A percentile compares a stretch with the other conserved stretches of the same genome.
These are phyloP conservation scores for Drechslera avenae DNA, from an alignment of 2,329 filamentous ascomycete genomes.

Conservation along the genomic window DNA sequence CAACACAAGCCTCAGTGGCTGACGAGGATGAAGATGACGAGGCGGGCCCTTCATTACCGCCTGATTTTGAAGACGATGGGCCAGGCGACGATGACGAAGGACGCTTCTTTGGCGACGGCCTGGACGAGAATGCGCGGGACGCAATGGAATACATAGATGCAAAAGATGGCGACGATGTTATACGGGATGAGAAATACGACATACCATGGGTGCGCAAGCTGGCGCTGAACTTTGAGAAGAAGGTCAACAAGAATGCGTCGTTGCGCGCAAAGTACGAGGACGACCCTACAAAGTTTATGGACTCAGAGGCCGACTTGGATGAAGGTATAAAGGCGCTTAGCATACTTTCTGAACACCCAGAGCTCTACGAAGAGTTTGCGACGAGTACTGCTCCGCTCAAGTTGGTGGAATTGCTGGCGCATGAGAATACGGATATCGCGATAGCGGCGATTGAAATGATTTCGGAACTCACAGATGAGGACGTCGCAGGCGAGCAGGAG, in stretches of 20 bases:
- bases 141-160: constrained; percentile 88
- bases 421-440: constrained; percentile 97
- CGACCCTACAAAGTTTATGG: constrained; percentile 81
- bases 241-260: constrained; percentile 88
- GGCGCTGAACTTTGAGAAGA: constrained; percentile 84
- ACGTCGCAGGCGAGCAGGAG: constrained; percentile 77
- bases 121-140: constrained; percentile 78
- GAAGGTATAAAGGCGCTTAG: constrained; percentile 84
- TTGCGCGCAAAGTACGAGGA: constrained; percentile 82
- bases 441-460: constrained; percentile 90
- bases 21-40: constrained; percentile 53
- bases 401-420: constrained; percentile 80
- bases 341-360: constrained; percentile 83
- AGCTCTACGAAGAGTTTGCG: constrained; percentile 80
- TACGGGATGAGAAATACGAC: constrained; percentile 77
- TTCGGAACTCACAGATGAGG: constrained; percentile 89
- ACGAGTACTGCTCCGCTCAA: constrained; percentile 73
- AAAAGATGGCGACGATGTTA: constrained; percentile 60
- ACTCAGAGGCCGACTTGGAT: constrained; percentile 86
- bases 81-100: constrained; percentile 78
- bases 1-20: constrained; percentile 53
- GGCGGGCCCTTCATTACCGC: constrained; percentile 60
- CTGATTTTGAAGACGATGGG: constrained; percentile 60
- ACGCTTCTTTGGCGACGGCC: constrained; percentile 92
- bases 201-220: constrained; percentile 80